phyloP scores from a whole-genome alignment of 2,329 filamentous ascomycete genomes.

The Trichoderma sp. region DNA sequence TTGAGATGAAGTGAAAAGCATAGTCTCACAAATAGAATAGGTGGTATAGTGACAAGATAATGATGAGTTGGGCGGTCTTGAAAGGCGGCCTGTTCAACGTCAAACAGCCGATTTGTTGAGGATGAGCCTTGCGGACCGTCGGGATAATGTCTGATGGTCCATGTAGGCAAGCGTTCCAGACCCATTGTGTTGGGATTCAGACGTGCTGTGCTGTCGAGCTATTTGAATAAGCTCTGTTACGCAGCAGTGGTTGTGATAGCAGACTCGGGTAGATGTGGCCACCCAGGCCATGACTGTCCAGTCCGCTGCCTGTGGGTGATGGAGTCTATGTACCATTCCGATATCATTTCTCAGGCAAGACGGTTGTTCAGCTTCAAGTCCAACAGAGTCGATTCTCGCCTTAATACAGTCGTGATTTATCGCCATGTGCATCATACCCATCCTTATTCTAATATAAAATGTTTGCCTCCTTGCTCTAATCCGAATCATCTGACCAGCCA shows the following conservation, averaged over 20 bases:
- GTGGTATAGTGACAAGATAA: neutral
- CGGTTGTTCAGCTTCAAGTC: neutral
- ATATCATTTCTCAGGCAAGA: neutral
- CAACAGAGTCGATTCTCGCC: neutral
- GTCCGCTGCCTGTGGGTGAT: neutral
- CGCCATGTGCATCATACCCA: neutral
- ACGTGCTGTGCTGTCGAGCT: neutral
- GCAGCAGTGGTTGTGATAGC: neutral
- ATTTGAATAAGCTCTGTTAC: neutral
- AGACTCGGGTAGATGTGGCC: neutral
- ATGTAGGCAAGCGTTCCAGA: neutral
- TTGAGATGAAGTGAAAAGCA: conserved; percentile 33
- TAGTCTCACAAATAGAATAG: too few species aligned
- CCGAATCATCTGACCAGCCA: conserved; percentile 6
- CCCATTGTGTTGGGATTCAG: neutral
- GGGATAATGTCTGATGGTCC: neutral
- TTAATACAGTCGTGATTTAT: neutral
- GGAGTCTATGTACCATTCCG: neutral
- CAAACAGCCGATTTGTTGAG: neutral
- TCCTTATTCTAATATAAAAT: too few species aligned
- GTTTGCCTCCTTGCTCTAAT: neutral
- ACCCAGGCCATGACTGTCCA: neutral
- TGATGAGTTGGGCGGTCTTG: neutral
- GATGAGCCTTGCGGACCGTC: neutral
- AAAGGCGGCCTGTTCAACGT: neutral